Base-by-base conservation (phyloP, 2,329 filamentous ascomycete species). In the Mollisiaceae sp. region DNA sequence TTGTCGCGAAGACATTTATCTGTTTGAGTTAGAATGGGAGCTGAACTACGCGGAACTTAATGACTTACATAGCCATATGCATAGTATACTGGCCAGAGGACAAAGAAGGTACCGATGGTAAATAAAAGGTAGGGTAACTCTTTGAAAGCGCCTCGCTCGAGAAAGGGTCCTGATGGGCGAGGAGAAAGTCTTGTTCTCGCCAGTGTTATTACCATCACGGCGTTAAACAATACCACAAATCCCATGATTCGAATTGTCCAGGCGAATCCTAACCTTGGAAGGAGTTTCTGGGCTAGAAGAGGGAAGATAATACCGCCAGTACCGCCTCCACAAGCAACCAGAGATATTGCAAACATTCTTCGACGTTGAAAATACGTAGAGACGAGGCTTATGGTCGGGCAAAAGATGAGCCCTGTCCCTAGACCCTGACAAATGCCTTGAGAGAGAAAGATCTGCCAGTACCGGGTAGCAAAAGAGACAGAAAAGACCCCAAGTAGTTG, bases 341-440 rank as follows among this genome's bases (percentile, higher is more conserved):
- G 52, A 0, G 71, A 73, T 1, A 79, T 67, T 2, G 78, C 79
- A 0, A 79, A 36, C 15, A 61, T 64, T 36, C 78, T 43, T 20
- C 59, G 63, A 24, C 58, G 68, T 14, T 72, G 73, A 57, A 76
- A 65, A 32, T 70, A 67, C 6, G 89, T 88, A 4, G 88, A 85
- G 0, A 91, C 78, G 6, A 90, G 83, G 1, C 89, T 85, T 39
- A 91, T 82, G 43, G 83, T 82, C 0, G 89, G 89, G 36, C 89
- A 85, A 75, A 91, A 92, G 1, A 91, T 77, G 63, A 81, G 87
- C 0, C 82, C 82, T 2, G 72, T 75, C 2, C 82, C 83, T 0
- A 83, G 68, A 3, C 83, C 83, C 39, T 81, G 68, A 62, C 81
- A 83, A 45, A 85, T 63, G n/a, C 84, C 85, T 72, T 87, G 85